phyloP scores from a whole-genome alignment of 768 basidiomycete genomes.

The Wakefieldia striispora region DNA sequence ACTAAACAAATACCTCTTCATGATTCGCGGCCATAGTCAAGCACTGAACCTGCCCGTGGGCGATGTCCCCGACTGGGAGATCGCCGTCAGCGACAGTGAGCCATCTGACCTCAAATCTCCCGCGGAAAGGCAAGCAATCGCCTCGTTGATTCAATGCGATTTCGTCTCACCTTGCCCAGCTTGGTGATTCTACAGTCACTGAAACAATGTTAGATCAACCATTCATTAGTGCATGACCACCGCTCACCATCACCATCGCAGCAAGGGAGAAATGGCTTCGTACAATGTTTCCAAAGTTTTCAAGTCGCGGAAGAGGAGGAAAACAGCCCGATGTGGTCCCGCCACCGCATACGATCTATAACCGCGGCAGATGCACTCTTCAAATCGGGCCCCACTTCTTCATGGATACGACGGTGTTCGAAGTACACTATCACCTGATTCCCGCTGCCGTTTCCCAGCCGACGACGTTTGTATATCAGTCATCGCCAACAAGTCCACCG shows the following conservation, averaged over 20 bases:
- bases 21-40: constrained; percentile 28
- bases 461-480: constrained; percentile 27
- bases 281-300: constrained; percentile 67
- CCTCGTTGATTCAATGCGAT: background rate
- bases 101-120: constrained; percentile 42
- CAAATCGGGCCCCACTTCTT: constrained; percentile 77
- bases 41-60: constrained; percentile 52
- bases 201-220: constrained; percentile 54
- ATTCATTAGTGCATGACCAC: constrained; percentile 10
- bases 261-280: constrained; percentile 73
- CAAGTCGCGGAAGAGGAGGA: constrained; percentile 57
- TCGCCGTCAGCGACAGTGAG: constrained; percentile 43
- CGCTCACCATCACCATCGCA: constrained; percentile 29
- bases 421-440: constrained; percentile 64
- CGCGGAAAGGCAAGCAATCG: constrained; percentile 51
- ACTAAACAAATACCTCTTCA: constrained; percentile 27
- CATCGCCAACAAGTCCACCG: constrained; percentile 19
- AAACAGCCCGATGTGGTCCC: constrained; percentile 52
- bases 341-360: constrained; percentile 65
- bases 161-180: constrained; percentile 36
- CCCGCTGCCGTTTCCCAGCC: constrained; percentile 20
- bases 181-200: constrained; percentile 63
- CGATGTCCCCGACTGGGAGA: constrained; percentile 59
- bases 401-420: constrained; percentile 63
- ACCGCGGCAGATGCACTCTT: constrained; percentile 65